Conservation (phyloP, 768 basidiomycete genomes). For the Trametopsis cervina region DNA sequence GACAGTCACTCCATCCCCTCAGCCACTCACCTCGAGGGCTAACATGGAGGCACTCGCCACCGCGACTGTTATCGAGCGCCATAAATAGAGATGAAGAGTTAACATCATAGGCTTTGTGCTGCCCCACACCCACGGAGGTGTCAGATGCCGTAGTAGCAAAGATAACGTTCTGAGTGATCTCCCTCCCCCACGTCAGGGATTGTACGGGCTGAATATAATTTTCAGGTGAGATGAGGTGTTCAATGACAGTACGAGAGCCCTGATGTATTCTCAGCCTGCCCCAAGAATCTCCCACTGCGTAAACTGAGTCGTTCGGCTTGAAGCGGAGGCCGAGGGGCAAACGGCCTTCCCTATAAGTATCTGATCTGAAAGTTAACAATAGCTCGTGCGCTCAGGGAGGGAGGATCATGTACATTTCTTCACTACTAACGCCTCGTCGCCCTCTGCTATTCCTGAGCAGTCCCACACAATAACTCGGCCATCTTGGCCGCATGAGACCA, state of each 20-base stretch:
- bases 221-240: not conserved
- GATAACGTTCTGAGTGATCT: conserved; percentile 30
- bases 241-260: not conserved
- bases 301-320: not conserved
- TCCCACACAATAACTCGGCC: conserved; percentile 36
- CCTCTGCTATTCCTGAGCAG: conserved; percentile 19
- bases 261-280: not conserved
- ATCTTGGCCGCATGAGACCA: conserved; percentile 46
- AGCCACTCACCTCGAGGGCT: conserved; percentile 43
- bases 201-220: conserved; percentile 16
- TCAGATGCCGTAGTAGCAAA: conserved; percentile 54
- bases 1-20: no score
- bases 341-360: no score
- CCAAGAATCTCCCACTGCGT: not conserved
- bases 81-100: conserved; percentile 11
- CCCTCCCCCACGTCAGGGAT: conserved; percentile 46
- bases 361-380: no score
- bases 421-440: not conserved
- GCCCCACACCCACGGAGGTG: conserved; percentile 24
- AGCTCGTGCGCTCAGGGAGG: no score
- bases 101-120: conserved; percentile 47
- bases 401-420: not conserved
- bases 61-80: conserved; percentile 38
- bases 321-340: not conserved
- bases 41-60: conserved; percentile 47